Evolutionary conservation across 2,329 filamentous ascomycete genomes (phyloP).

Genomic region (Colletotrichum sp.): DNA sequence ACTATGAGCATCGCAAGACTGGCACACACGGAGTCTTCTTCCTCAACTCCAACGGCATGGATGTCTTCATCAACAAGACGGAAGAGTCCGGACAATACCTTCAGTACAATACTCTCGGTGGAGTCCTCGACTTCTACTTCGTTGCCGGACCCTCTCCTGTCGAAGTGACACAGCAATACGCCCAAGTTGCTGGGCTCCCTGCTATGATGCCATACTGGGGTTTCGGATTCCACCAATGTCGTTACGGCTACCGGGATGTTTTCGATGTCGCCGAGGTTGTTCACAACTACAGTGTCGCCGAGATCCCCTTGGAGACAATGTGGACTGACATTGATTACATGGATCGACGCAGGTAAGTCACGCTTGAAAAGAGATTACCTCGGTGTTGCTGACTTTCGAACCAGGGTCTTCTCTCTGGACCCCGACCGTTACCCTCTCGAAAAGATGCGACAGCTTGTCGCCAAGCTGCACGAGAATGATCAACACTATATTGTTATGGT

Average conservation of each 20-base stretch:
- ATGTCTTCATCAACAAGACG: conserved; percentile 74
- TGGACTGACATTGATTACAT: conserved; percentile 59
- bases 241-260: conserved; percentile 69
- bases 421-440: conserved; percentile 65
- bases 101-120: conserved; percentile 81
- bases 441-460: conserved; percentile 69
- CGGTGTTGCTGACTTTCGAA: conserved; percentile 21
- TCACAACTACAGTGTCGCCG: conserved; percentile 68
- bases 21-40: conserved; percentile 72
- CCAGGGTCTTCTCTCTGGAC: conserved; percentile 67
- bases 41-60: conserved; percentile 78
- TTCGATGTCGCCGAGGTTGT: conserved; percentile 72
- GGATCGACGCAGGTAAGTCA: conserved; percentile 26
- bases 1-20: conserved; percentile 70
- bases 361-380: too few species aligned
- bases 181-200: conserved; percentile 59
- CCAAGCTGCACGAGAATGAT: conserved; percentile 68
- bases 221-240: conserved; percentile 66
- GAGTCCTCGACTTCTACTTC: conserved; percentile 77
- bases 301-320: conserved; percentile 73
- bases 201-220: conserved; percentile 70
- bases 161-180: conserved; percentile 64
- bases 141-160: conserved; percentile 63
- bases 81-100: conserved; percentile 68
- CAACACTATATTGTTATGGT: conserved; percentile 82